Conservation (phyloP, 306 rosid species). For the Acmispon strigosus region DNA sequence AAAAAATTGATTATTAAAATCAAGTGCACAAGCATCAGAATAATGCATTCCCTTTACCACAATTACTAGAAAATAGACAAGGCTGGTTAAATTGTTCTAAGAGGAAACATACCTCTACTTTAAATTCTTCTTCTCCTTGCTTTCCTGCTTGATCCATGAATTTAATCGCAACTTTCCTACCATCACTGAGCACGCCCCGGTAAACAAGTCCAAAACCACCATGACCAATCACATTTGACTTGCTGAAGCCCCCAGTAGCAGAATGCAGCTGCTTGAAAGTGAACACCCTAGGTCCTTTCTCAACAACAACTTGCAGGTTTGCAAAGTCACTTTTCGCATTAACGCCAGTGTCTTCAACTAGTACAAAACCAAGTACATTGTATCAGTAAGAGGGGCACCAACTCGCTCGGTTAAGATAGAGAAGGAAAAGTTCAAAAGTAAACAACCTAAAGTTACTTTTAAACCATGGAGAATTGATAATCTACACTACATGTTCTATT, state of each 20-base stretch:
- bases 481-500: not conserved
- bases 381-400: conserved; percentile 25
- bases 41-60: not conserved
- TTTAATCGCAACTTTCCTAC: conserved; percentile 84
- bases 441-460: not conserved
- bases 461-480: not conserved
- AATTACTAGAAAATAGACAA: not conserved
- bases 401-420: conserved; percentile 3
- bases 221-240: conserved; percentile 83
- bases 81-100: conserved; percentile 6
- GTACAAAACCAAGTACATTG: conserved; percentile 14
- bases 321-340: conserved; percentile 41
- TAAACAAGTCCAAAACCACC: conserved; percentile 87
- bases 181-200: conserved; percentile 75
- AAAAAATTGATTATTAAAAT: not conserved
- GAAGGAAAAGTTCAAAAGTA: not conserved
- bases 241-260: conserved; percentile 84
- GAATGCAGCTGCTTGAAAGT: conserved; percentile 92
- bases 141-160: conserved; percentile 87
- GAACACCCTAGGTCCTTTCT: conserved; percentile 71
- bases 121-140: conserved; percentile 92
- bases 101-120: conserved; percentile 63
- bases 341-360: conserved; percentile 42
- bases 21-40: not conserved
- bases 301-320: conserved; percentile 52